phyloP scores from a whole-genome alignment of 768 basidiomycete species.

The Rubroboletus satanas region DNA sequence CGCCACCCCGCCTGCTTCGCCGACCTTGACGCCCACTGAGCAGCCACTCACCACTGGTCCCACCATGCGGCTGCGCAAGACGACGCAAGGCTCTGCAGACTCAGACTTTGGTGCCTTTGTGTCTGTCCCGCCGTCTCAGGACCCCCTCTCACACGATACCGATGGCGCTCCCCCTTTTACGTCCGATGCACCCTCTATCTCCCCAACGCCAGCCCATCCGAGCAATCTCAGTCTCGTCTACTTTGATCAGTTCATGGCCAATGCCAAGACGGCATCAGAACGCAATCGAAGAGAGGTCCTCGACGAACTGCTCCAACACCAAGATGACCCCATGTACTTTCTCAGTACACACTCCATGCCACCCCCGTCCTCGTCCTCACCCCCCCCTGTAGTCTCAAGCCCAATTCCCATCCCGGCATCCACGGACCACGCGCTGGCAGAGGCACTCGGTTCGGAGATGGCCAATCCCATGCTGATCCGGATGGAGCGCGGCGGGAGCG shows the following conservation, averaged over 20 bases:
- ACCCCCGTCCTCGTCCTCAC: slow-evolving; percentile 3
- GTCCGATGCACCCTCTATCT: neutral
- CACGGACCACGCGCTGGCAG: slow-evolving; percentile 36
- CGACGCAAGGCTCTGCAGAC: slow-evolving; percentile 30
- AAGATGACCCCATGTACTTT: slow-evolving; percentile 72
- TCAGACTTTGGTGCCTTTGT: slow-evolving; percentile 64
- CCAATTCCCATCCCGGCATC: slow-evolving; percentile 31
- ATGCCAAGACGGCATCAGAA: slow-evolving; percentile 52
- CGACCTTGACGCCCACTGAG: slow-evolving; percentile 6
- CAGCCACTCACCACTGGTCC: neutral
- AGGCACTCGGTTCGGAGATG: slow-evolving; percentile 35
- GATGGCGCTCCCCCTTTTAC: neutral
- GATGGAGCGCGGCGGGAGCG: slow-evolving; percentile 1
- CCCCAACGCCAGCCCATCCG: neutral
- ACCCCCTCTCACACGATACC: slow-evolving; percentile 33
- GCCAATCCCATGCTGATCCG: slow-evolving; percentile 8
- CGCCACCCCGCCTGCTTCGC: slow-evolving; percentile 31
- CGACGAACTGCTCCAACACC: slow-evolving; percentile 60
- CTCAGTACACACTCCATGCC: slow-evolving; percentile 22
- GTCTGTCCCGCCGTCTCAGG: slow-evolving; percentile 49
- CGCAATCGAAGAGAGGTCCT: slow-evolving; percentile 51
- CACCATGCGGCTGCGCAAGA: slow-evolving; percentile 7
- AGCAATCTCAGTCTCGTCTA: slow-evolving; percentile 40
- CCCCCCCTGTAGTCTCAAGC: slow-evolving; percentile 26
- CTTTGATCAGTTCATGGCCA: slow-evolving; percentile 57